Base-by-base conservation (phyloP, 768 basidiomycete genomes). In the Suillus tomentosus region DNA sequence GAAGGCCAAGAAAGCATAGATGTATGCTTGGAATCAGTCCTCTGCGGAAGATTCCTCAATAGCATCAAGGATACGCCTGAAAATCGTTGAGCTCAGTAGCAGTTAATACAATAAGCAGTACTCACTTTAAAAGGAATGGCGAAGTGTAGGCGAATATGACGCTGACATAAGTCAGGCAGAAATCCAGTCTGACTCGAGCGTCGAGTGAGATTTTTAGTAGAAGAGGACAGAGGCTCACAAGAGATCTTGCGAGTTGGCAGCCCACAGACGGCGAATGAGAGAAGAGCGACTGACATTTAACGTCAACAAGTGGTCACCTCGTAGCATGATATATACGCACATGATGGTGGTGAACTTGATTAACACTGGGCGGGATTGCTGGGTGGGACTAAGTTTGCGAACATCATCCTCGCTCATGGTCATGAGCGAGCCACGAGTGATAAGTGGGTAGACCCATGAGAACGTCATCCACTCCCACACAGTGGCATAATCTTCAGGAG, bases 51-150 rank as follows among this genome's bases (percentile, higher is more conserved):
- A 79, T 8, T 73, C 47, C 31, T 78, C 80, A 45, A 91, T 83
- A 0, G 84, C 78, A 67, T 88, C 87, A 3, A 91, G 81, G 65
- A 91, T 89, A 39, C 76, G 80, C 47, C 84, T 85, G 14, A n/a
- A 54, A n/a, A 24, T 31, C 15, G n/a, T 43, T 56, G n/a, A 34
- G 56, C 47, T 7, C 3, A 17, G 66, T n/a, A 62, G 57, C 34
- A 24, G 19, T 31, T 10, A 17, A 39, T 37, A 37, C 7, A 37
- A 11, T 27, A 50, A n/a, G 10, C 8, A 8, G 60, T 36, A 62
- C 82, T 63, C 57, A 87, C 85, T 92, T 94, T 51, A 97, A 81
- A 79, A 96, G 95, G 79, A 88, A 95, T 8, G 95, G 95, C 0
- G 85, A 84, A 0, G 87, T 81, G 75, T 95, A 96, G 69, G 90